Percentiles rank a stretch among this genome's conserved stretches.
phyloP scores from a whole-genome alignment of 1,139 yeast genomes.

The Nakaseomyces kungkrabaensis region DNA sequence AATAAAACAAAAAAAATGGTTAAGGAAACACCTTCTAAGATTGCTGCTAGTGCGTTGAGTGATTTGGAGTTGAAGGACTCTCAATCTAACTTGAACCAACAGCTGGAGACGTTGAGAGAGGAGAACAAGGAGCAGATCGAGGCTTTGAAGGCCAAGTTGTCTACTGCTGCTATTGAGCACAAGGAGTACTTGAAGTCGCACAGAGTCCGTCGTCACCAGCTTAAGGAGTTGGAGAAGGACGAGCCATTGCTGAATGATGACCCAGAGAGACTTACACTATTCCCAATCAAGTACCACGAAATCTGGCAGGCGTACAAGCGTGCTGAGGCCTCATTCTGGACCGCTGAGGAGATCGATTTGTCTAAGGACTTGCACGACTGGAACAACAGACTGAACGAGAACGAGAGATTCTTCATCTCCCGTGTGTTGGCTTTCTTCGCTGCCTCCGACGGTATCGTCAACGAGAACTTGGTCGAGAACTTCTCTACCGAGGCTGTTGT shows the following conservation, averaged over 20 bases:
- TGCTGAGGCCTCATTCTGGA: slow-evolving; percentile 99
- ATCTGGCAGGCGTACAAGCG: slow-evolving; percentile 98
- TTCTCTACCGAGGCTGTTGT: slow-evolving; percentile 94
- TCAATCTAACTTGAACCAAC: slow-evolving; percentile 22
- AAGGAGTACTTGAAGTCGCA: slow-evolving; percentile 47
- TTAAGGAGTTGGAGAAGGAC: slow-evolving; percentile 69
- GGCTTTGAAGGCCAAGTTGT: slow-evolving; percentile 15
- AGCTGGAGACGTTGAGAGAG: slow-evolving; percentile 18
- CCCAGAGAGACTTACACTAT: slow-evolving; percentile 78
- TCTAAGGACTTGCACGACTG: slow-evolving; percentile 89
- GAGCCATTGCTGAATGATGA: slow-evolving; percentile 87
- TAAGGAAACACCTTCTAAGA: slow-evolving; percentile 39
- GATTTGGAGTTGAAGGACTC: slow-evolving; percentile 31
- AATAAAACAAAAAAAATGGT: slow-evolving; percentile 9
- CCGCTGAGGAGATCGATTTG: slow-evolving; percentile 96
- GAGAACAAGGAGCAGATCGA: slow-evolving; percentile 13
- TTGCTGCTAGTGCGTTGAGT: slow-evolving; percentile 35
- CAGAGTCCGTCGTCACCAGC: slow-evolving; percentile 57
- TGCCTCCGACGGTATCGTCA: slow-evolving; percentile 97
- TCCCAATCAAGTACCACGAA: slow-evolving; percentile 95
- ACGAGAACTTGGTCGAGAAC: slow-evolving; percentile 93
- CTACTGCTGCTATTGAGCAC: slow-evolving; percentile 34
- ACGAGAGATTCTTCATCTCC: slow-evolving; percentile 84
- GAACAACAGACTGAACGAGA: slow-evolving; percentile 78
- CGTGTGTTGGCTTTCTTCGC: slow-evolving; percentile 96